These are phyloP conservation scores for Pythium aquatile DNA, from an alignment of 352 stramenopile species.

Conservation along the genomic window DNA sequence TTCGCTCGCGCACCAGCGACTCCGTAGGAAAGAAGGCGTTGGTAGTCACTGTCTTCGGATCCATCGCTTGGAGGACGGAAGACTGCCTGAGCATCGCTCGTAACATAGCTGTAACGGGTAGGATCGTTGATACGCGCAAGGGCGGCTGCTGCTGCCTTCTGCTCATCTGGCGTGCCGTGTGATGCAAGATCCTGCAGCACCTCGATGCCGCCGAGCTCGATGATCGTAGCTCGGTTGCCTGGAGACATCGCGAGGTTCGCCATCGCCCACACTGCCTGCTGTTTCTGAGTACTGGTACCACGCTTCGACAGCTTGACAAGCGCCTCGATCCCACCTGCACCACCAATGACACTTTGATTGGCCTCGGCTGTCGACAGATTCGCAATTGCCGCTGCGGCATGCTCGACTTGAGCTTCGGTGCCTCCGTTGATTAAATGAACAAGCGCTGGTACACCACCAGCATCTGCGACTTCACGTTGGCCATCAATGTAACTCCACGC, in stretches of 20 bases:
- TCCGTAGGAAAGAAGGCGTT: not conserved
- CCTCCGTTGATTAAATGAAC: constrained; percentile 12
- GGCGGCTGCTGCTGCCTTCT: constrained; percentile 11
- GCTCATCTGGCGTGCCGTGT: constrained; percentile 10
- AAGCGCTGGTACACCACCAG: constrained; percentile 13
- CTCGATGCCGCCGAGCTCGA: constrained; percentile 14
- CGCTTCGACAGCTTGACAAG: constrained; percentile 13
- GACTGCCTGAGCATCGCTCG: constrained; percentile 15
- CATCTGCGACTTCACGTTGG: constrained; percentile 12
- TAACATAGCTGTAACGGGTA: not conserved
- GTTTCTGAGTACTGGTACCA: constrained; percentile 20
- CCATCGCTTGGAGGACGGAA: constrained; percentile 18
- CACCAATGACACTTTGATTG: constrained; percentile 14
- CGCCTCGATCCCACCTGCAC: constrained; percentile 13
- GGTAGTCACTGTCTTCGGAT: constrained; percentile 19
- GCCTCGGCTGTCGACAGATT: constrained; percentile 18
- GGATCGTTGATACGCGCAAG: constrained; percentile 18
- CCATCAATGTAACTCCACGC: constrained; percentile 21
- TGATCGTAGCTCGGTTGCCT: constrained; percentile 9
- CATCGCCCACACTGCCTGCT: constrained; percentile 24
- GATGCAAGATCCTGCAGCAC: constrained; percentile 11
- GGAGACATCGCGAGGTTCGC: constrained; percentile 20
- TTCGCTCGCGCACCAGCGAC: constrained; percentile 7
- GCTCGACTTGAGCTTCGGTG: constrained; percentile 16
- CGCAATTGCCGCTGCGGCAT: constrained; percentile 16